Evolutionary conservation across 2,329 filamentous ascomycete genomes (phyloP).

Genomic region (Zelopaecilomyces penicillatus): DNA sequence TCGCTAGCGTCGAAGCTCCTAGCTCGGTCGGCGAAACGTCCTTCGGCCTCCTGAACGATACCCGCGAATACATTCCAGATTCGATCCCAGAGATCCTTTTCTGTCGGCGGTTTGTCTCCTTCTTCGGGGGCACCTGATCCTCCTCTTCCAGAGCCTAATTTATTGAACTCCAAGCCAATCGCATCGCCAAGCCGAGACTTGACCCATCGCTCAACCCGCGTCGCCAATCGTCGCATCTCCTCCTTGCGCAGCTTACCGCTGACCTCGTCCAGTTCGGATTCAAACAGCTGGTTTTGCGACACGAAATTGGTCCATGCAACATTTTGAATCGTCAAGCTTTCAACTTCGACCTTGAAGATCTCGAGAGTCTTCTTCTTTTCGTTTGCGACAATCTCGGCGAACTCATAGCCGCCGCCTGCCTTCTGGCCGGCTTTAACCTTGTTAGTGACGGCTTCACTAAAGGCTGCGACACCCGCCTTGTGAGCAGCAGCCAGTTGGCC

Average conservation of each 20-base stretch:
- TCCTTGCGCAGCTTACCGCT: constrained; percentile 80
- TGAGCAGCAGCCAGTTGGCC: constrained; percentile 84
- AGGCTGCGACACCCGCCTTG: constrained; percentile 75
- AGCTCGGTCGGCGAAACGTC: constrained; percentile 76
- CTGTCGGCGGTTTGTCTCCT: constrained; percentile 61
- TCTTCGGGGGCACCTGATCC: constrained; percentile 73
- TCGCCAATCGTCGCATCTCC: constrained; percentile 89
- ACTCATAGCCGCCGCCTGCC: constrained; percentile 84
- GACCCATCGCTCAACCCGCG: constrained; percentile 88
- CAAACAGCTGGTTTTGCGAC: constrained; percentile 69
- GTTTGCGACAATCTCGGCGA: constrained; percentile 81
- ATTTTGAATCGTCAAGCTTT: constrained; percentile 67
- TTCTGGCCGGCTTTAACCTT: constrained; percentile 91
- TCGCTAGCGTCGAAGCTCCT: constrained; percentile 88
- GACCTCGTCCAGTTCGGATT: constrained; percentile 85
- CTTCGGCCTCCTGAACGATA: constrained; percentile 78
- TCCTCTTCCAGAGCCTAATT: constrained; percentile 78
- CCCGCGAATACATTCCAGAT: constrained; percentile 82
- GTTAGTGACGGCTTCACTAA: constrained; percentile 77
- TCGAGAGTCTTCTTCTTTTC: constrained; percentile 72
- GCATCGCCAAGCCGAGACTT: constrained; percentile 79
- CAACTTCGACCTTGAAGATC: constrained; percentile 67
- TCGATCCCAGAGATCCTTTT: constrained; percentile 91
- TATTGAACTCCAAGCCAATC: constrained; percentile 90
- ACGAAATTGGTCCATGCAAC: constrained; percentile 82